Evolutionary conservation across 805 yeast genomes (phyloP).

Genomic region (Saccharomycopsis vini): DNA sequence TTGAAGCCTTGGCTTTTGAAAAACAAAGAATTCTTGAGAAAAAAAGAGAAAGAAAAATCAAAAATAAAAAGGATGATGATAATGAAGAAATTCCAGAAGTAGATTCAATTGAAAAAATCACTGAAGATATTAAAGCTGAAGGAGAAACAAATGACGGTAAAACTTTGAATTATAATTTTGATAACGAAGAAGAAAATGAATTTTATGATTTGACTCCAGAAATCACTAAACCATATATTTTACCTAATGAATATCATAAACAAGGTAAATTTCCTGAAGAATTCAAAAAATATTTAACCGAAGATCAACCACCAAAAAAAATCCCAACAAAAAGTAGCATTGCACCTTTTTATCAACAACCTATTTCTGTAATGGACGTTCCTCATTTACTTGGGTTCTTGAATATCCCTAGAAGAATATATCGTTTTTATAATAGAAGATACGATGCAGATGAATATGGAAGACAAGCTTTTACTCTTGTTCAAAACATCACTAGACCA

Average conservation of each 20-base stretch:
- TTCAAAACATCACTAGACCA: conserved; percentile 39
- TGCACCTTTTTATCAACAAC: conserved; percentile 65
- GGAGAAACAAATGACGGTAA: conserved; percentile 18
- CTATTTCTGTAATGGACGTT: conserved; percentile 65
- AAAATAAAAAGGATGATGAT: conserved; percentile 11
- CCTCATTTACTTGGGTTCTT: conserved; percentile 75
- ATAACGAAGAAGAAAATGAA: conserved; percentile 17
- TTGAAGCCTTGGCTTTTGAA: conserved; percentile 18
- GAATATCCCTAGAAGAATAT: conserved; percentile 66
- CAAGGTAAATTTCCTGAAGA: conserved; percentile 52
- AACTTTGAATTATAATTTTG: conserved; percentile 10
- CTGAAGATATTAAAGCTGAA: conserved; percentile 9
- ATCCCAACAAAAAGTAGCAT: conserved; percentile 28
- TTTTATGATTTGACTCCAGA: conserved; percentile 19
- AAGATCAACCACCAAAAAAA: conserved; percentile 23
- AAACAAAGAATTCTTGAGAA: conserved; percentile 1
- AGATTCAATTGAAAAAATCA: conserved; percentile 9
- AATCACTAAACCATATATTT: conserved; percentile 48
- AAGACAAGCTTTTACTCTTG: conserved; percentile 41
- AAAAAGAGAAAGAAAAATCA: conserved; percentile 3
- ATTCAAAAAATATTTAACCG: conserved; percentile 28
- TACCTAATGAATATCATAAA: conserved; percentile 43
- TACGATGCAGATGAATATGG: conserved; percentile 61
- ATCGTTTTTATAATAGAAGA: conserved; percentile 69
- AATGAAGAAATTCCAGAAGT: conserved; percentile 4